Evolutionary conservation across 192 early-diverging fungal genomes (phyloP), one percentile per base, ranked within the genome.

Genomic region (Globomyces pollinis-pini): DNA sequence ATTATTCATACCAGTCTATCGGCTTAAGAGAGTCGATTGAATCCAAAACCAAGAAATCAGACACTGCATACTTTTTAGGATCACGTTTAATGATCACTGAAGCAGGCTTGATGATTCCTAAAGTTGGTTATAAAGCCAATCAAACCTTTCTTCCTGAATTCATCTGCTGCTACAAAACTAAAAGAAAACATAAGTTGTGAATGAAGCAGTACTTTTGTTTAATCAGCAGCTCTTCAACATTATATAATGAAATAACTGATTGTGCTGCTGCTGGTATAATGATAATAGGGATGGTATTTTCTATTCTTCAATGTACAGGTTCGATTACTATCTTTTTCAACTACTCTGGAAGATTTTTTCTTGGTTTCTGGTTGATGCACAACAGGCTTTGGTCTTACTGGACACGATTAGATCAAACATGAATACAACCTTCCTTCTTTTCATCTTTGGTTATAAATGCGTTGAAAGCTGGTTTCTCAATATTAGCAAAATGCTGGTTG

Each of bases 201-300:
- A 29, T 36, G 3, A 2, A 15, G 42, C n/a, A 1, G 67, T 68
- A 87, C 82, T 69, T 69, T 65, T 88, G 75, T 42, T 88, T 86
- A 57, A 84, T 68, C 3, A 97, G 69, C 45, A 97, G 89, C 31
- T 86, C 70, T 65, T 88, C 85, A 42, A 91, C 84, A 70, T 97
- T 97, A 69, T 85, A 91, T 73, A 95, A 76, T 28, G 85, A 93
- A 38, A 97, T 45, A 66, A 88, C 80, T 0, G 93, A 81, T 2
- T 90, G 90, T 2, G 86, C 71, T 24, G 84, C 87, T 0, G 90
- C 82, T 2, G 94, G 94, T n/a, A 97, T 87, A 28, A 97, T 84
- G 62, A 97, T 95, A 16, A 93, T 91, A 1, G 94, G 94, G 34
- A 84, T 84, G 26, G n/a, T 57, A 15, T 39, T 38, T 57, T 6